phyloP scores from a whole-genome alignment of 2,329 filamentous ascomycete genomes.

The Amauroascus niger region DNA sequence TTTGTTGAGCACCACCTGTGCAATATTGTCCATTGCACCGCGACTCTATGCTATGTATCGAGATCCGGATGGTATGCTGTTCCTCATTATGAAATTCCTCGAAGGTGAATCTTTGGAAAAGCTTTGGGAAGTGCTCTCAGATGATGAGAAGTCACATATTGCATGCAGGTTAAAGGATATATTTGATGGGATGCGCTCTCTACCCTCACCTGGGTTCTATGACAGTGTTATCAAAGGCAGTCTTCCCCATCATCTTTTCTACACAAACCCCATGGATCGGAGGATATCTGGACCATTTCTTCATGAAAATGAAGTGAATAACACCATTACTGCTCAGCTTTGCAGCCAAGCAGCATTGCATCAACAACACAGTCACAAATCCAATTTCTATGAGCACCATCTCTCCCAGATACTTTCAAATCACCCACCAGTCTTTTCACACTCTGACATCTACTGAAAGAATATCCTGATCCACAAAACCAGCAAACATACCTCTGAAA shows the following conservation, averaged over 20 bases:
- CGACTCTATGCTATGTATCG: slow-evolving; percentile 8
- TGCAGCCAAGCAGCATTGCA: slow-evolving; percentile 16
- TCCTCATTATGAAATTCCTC: slow-evolving; percentile 1
- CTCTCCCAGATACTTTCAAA: slow-evolving; percentile 16
- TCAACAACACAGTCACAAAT: slow-evolving; percentile 16
- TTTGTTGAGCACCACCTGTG: slow-evolving; percentile 6
- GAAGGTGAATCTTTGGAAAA: background rate
- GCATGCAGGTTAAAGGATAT: background rate
- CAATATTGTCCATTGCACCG: slow-evolving; percentile 3
- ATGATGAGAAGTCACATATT: slow-evolving; percentile 2
- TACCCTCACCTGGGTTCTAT: slow-evolving; percentile 19
- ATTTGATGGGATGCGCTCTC: slow-evolving; percentile 3
- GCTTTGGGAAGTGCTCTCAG: background rate
- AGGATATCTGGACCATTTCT: background rate
- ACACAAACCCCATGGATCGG: slow-evolving; percentile 16
- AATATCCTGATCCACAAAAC: slow-evolving; percentile 17
- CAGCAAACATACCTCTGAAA: slow-evolving; percentile 6
- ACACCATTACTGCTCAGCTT: slow-evolving; percentile 18
- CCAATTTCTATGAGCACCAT: slow-evolving; percentile 17
- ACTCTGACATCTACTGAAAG: slow-evolving; percentile 21
- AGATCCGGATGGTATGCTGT: slow-evolving; percentile 1
- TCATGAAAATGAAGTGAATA: slow-evolving; percentile 20
- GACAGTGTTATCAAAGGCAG: slow-evolving; percentile 19
- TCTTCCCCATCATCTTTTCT: slow-evolving; percentile 21
- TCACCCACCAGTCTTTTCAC: slow-evolving; percentile 21